Evolutionary conservation across 371 early-diverging fungal species (phyloP).

Genomic region (Vavraia culicis): DNA sequence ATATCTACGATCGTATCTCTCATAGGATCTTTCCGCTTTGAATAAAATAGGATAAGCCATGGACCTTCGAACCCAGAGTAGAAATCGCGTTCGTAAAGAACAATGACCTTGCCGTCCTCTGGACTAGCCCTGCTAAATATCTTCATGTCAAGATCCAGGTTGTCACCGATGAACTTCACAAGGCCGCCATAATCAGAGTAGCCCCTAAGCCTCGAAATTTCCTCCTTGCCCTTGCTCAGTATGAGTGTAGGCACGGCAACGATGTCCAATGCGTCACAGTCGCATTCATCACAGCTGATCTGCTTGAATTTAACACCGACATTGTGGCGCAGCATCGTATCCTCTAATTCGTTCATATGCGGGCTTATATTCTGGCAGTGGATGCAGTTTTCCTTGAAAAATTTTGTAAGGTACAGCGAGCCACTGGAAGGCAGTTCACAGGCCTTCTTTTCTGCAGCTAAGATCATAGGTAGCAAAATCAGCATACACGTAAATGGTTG

Average conservation of each 20-base stretch:
- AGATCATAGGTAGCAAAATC: no score
- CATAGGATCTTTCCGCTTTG: constrained; percentile 16
- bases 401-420: constrained; percentile 25
- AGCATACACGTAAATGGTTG: no score
- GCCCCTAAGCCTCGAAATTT: constrained; percentile 21
- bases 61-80: constrained; percentile 42
- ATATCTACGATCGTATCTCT: constrained; percentile 31
- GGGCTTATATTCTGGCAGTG: constrained; percentile 37
- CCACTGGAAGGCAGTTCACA: no score
- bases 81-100: constrained; percentile 38
- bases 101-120: constrained; percentile 16
- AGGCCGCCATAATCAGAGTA: constrained; percentile 17
- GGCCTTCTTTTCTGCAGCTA: no score
- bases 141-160: constrained; percentile 13
- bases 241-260: constrained; percentile 39
- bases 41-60: constrained; percentile 43
- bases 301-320: constrained; percentile 23
- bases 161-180: constrained; percentile 23
- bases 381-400: constrained; percentile 34
- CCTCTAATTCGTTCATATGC: constrained; percentile 29
- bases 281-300: constrained; percentile 38
- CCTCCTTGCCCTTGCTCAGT: constrained; percentile 28
- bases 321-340: constrained; percentile 17
- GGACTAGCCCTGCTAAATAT: constrained; percentile 16
- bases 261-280: constrained; percentile 23